Percentiles rank a stretch among this genome's conserved stretches.
Conservation (phyloP, 345 rosid genomes). For the Ceriops zippeliana region DNA sequence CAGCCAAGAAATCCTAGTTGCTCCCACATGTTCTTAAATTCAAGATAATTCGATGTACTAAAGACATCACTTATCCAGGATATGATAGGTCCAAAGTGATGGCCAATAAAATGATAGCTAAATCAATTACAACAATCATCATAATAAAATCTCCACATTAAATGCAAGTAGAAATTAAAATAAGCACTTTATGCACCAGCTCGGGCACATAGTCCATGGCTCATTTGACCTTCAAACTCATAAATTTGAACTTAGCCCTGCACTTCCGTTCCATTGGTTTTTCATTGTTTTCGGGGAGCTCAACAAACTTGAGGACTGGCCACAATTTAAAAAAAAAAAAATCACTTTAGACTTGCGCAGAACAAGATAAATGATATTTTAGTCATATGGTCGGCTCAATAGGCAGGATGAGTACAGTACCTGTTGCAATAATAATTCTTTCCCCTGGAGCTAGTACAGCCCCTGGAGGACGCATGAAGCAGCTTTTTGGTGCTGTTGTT, state of each 20-base stretch:
- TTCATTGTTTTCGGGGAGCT: constrained; percentile 84
- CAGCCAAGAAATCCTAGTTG: too few relatives aligned
- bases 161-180: constrained; percentile 1
- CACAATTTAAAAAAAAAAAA: constrained; percentile 8
- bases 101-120: too few relatives aligned
- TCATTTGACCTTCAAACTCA: constrained; percentile 88
- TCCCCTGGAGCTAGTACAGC: constrained; percentile 93
- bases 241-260: constrained; percentile 83
- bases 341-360: constrained; percentile 5
- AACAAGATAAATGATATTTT: neutral
- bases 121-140: too few relatives aligned
- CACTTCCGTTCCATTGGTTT: constrained; percentile 84
- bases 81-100: too few relatives aligned
- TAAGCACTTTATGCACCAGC: constrained; percentile 53
- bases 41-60: too few relatives aligned
- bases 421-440: constrained; percentile 67
- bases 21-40: too few relatives aligned
- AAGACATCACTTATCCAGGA: too few relatives aligned
- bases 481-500: constrained; percentile 98
- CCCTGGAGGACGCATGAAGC: constrained; percentile 98
- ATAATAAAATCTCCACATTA: too few relatives aligned
- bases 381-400: neutral
- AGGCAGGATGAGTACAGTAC: constrained; percentile 46
- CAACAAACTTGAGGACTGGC: constrained; percentile 92
- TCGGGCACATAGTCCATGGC: constrained; percentile 83